These are phyloP conservation scores for Agaricus subrufescens DNA, from an alignment of 768 basidiomycete species.

Conservation along the genomic window DNA sequence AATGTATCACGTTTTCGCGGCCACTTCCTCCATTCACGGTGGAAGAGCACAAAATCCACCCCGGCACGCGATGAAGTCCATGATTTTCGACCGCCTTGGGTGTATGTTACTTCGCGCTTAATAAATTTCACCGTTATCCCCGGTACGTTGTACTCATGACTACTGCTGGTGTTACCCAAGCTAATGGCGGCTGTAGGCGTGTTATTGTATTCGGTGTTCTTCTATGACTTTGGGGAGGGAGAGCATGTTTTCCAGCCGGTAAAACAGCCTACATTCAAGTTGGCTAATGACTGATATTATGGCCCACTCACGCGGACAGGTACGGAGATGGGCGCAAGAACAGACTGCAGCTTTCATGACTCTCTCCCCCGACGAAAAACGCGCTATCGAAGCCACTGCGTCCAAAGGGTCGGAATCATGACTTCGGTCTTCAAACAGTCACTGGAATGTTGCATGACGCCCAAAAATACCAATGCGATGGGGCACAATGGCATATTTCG, in stretches of 20 bases:
- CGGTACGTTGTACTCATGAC: slow-evolving; percentile 28
- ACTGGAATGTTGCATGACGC: not conserved
- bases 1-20: not conserved
- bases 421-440: not conserved
- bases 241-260: slow-evolving; percentile 72
- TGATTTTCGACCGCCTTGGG: slow-evolving; percentile 61
- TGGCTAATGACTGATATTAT: not conserved
- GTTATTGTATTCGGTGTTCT: slow-evolving; percentile 53
- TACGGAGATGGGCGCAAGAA: slow-evolving; percentile 52
- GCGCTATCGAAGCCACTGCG: slow-evolving; percentile 21
- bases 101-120: slow-evolving; percentile 47
- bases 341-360: slow-evolving; percentile 51
- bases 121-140: slow-evolving; percentile 54
- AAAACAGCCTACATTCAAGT: slow-evolving; percentile 19
- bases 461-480: too few relatives aligned
- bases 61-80: slow-evolving; percentile 15
- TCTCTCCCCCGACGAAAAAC: slow-evolving; percentile 54
- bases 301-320: slow-evolving; percentile 24
- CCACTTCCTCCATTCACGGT: not conserved
- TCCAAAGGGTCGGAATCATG: not conserved
- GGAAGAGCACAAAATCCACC: not conserved
- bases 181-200: slow-evolving; percentile 31
- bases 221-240: slow-evolving; percentile 64
- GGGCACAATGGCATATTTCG: too few relatives aligned
- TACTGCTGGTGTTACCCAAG: not conserved